phyloP scores from a whole-genome alignment of 2,329 filamentous ascomycete genomes.

The Sporothrix humicola region DNA sequence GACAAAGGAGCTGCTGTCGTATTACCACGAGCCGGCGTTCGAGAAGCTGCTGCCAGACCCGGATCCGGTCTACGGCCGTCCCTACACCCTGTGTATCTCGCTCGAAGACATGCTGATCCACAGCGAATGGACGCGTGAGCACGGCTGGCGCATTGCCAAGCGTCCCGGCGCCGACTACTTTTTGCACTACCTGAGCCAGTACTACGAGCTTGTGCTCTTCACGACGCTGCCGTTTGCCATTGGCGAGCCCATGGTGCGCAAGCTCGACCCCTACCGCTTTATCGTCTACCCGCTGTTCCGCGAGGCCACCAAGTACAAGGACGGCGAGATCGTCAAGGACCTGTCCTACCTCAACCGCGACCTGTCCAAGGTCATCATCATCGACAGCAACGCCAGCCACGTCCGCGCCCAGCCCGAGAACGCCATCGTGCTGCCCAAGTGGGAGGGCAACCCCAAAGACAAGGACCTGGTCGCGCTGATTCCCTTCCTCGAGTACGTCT shows the following conservation, averaged over 20 bases:
- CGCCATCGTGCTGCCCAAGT: slow-evolving; percentile 87
- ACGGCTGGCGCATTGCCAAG: slow-evolving; percentile 95
- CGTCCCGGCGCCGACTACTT: slow-evolving; percentile 97
- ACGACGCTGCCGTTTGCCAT: slow-evolving; percentile 84
- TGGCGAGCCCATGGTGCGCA: slow-evolving; percentile 86
- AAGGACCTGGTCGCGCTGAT: slow-evolving; percentile 87
- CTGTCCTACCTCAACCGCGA: slow-evolving; percentile 97
- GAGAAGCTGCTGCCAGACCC: slow-evolving; percentile 86
- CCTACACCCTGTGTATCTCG: slow-evolving; percentile 90
- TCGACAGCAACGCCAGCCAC: slow-evolving; percentile 84
- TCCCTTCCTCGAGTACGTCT: slow-evolving; percentile 96
- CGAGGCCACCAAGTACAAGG: slow-evolving; percentile 96
- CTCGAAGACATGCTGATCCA: slow-evolving; percentile 94
- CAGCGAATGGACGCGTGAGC: slow-evolving; percentile 91
- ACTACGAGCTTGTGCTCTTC: slow-evolving; percentile 97
- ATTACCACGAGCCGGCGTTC: slow-evolving; percentile 96
- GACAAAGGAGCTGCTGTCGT: slow-evolving; percentile 75
- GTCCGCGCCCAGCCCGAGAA: slow-evolving; percentile 94
- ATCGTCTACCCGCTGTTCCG: slow-evolving; percentile 94
- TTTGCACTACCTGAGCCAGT: slow-evolving; percentile 92
- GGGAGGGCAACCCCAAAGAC: slow-evolving; percentile 83
- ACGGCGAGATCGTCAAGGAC: slow-evolving; percentile 97
- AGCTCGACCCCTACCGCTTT: slow-evolving; percentile 93
- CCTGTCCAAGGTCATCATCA: slow-evolving; percentile 90
- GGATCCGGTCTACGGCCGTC: slow-evolving; percentile 78